phyloP scores from a whole-genome alignment of 345 rosid species.

The Carallia brachiata region DNA sequence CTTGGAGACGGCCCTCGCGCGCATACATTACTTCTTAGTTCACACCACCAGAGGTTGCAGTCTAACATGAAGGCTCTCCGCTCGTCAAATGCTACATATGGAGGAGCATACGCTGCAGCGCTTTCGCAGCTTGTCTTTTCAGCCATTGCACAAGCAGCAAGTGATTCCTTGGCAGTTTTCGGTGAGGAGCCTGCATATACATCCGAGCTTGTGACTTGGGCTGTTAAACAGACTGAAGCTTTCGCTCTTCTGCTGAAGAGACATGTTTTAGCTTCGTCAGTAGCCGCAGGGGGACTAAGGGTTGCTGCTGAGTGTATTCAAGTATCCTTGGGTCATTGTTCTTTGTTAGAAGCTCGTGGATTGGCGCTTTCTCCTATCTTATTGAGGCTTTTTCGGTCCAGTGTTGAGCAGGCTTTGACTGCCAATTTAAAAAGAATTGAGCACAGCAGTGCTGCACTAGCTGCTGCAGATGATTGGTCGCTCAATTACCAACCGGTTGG shows the following conservation, averaged over 20 bases:
- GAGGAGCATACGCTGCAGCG: conserved; percentile 55
- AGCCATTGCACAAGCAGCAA: conserved; percentile 77
- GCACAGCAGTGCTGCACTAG: conserved; percentile 68
- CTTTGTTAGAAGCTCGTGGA: conserved; percentile 78
- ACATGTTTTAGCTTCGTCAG: conserved; percentile 70
- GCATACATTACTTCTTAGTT: conserved; percentile 65
- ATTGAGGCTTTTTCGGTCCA: conserved; percentile 63
- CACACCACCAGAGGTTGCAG: conserved; percentile 61
- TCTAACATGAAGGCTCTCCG: conserved; percentile 51
- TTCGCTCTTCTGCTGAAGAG: conserved; percentile 62
- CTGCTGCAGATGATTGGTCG: conserved; percentile 85
- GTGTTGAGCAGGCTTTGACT: conserved; percentile 59
- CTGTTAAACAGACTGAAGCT: conserved; percentile 67
- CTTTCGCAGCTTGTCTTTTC: conserved; percentile 80
- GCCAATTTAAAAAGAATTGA: conserved; percentile 75
- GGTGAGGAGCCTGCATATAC: conserved; percentile 79
- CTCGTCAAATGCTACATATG: conserved; percentile 46
- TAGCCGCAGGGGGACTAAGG: conserved; percentile 69
- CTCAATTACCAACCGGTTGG: conserved; percentile 55
- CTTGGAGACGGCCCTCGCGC: conserved; percentile 87
- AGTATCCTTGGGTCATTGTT: conserved; percentile 69
- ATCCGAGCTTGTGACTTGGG: conserved; percentile 96
- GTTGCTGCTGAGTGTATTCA: conserved; percentile 73
- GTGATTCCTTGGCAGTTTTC: conserved; percentile 69
- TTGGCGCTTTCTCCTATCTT: conserved; percentile 75